Percentiles rank a stretch among this genome's conserved stretches.
Evolutionary conservation across 352 stramenopile species (phyloP).

Genomic region (Pythium plurisporium): DNA sequence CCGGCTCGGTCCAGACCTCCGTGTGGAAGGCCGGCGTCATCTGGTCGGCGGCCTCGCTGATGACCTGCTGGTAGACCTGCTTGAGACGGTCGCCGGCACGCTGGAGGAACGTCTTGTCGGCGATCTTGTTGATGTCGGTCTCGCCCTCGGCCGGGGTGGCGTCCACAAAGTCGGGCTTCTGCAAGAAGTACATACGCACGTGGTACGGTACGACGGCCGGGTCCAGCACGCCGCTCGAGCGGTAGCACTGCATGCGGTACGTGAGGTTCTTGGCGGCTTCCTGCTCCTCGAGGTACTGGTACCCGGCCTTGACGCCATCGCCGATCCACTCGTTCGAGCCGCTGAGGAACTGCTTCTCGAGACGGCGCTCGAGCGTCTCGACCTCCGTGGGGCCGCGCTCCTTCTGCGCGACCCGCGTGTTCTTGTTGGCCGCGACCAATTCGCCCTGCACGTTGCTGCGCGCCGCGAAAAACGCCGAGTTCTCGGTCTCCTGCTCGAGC

Average conservation of each 20-base stretch:
- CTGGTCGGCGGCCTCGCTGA: slow-evolving; percentile 60
- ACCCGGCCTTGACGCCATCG: slow-evolving; percentile 74
- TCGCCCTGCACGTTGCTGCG: slow-evolving; percentile 81
- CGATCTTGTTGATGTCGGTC: slow-evolving; percentile 74
- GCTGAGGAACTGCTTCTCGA: slow-evolving; percentile 80
- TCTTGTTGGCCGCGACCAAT: slow-evolving; percentile 23
- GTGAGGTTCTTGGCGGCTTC: slow-evolving; percentile 55
- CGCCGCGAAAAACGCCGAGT: slow-evolving; percentile 75
- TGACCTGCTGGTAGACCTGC: slow-evolving; percentile 76
- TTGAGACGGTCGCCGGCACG: slow-evolving; percentile 63
- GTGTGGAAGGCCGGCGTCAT: slow-evolving; percentile 82
- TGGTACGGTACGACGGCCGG: slow-evolving; percentile 65
- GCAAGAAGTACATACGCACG: slow-evolving; percentile 84
- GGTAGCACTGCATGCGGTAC: slow-evolving; percentile 85
- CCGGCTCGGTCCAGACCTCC: slow-evolving; percentile 66
- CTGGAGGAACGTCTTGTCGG: slow-evolving; percentile 71
- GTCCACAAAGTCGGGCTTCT: slow-evolving; percentile 63
- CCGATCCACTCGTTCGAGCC: slow-evolving; percentile 63
- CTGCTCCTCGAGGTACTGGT: slow-evolving; percentile 63
- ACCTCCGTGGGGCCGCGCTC: slow-evolving; percentile 61
- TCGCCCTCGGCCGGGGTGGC: slow-evolving; percentile 49
- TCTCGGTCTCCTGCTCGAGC: slow-evolving; percentile 68
- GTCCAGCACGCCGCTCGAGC: slow-evolving; percentile 72
- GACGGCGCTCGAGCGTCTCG: slow-evolving; percentile 61
- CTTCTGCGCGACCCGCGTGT: slow-evolving; percentile 43